Base-by-base conservation (phyloP, 2,329 filamentous ascomycete genomes). In the Ophiognomonia clavigignenti-juglandacearum region DNA sequence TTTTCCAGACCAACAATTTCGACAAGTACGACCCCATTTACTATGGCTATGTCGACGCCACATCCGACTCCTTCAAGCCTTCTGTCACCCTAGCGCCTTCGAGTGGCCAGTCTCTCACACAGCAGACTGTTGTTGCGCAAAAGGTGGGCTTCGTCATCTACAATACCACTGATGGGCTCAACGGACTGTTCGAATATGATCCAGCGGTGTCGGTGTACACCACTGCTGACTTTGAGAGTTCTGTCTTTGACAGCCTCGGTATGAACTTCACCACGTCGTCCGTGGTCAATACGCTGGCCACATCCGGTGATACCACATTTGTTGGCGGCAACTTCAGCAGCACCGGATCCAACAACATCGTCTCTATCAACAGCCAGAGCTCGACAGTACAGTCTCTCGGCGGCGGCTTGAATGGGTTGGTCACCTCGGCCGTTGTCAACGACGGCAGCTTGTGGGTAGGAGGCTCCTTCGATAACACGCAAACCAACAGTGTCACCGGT, bases 21-120 rank as follows among this genome's bases (percentile, higher is more conserved):
- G 92, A 97, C 72, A 98, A 98, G 66, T 97, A 95, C 61, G 93
- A 98, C 61, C 83, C 88, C 56, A 83, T 98, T 49, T 96, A 90
- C 67, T 86, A 85, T 55, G 93, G 91, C 39, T 82, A 82, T 55
- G 82, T 98, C 45, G 89, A 97, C 61, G 83, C 83, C 45, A 82
- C 78, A 44, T 84, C 80, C 9, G 72, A 70, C 53, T 78, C 77
- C 18, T 96, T 96, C 72, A 83, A 83, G 35, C 89, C 92, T 13
- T 80, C 80, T 4, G 82, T 98, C 43, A 95, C 86, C 0, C 70
- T 98, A 37, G 77, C 81, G 0, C 86, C 92, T 4, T 71, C 81
- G 19, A 63, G 75, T 26, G 82, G 78, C 32, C 86, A 90, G 64
- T 67, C 68, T 11, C 67, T 82, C 27, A 67, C 74, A 6, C 67